Conservation (phyloP, 768 basidiomycete species). For the Gymnopilus dilepis region DNA sequence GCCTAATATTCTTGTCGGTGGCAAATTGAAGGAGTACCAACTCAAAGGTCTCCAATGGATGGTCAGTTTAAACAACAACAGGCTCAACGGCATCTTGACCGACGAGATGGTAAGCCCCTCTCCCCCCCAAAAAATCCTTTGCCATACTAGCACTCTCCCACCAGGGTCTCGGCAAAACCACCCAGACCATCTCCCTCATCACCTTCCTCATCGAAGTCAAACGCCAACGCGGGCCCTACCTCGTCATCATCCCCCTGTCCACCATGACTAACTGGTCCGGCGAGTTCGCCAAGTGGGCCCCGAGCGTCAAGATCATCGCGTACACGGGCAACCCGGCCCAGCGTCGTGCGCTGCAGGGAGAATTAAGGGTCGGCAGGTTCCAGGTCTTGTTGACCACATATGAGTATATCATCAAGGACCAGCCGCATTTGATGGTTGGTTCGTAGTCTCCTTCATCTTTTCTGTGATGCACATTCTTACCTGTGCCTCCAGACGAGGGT, state of each 20-base stretch:
- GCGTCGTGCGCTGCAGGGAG: slow-evolving; percentile 76
- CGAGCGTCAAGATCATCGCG: slow-evolving; percentile 74
- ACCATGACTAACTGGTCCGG: slow-evolving; percentile 98
- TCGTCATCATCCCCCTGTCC: slow-evolving; percentile 93
- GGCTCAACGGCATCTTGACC: slow-evolving; percentile 94
- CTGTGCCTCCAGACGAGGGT: slow-evolving; percentile 72
- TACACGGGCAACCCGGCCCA: slow-evolving; percentile 93
- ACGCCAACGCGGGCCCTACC: slow-evolving; percentile 90
- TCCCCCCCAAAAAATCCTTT: no score
- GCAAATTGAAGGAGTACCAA: slow-evolving; percentile 94
- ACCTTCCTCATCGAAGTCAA: slow-evolving; percentile 93
- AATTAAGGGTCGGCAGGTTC: slow-evolving; percentile 81
- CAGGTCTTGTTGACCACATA: slow-evolving; percentile 94
- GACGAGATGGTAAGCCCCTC: slow-evolving; percentile 99
- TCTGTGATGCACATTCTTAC: slow-evolving; percentile 11
- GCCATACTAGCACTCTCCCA: no score
- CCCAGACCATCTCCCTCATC: slow-evolving; percentile 92
- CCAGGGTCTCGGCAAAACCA: slow-evolving; percentile 97
- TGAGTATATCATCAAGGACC: slow-evolving; percentile 97
- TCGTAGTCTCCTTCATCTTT: not conserved
- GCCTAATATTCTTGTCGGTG: slow-evolving; percentile 78
- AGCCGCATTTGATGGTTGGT: slow-evolving; percentile 64
- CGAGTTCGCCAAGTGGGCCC: slow-evolving; percentile 98
- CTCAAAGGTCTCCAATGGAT: slow-evolving; percentile 83
- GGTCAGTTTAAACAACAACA: slow-evolving; percentile 95